Evolutionary conservation across 768 basidiomycete species (phyloP).

Genomic region (Erythrobasidium yunnanense): DNA sequence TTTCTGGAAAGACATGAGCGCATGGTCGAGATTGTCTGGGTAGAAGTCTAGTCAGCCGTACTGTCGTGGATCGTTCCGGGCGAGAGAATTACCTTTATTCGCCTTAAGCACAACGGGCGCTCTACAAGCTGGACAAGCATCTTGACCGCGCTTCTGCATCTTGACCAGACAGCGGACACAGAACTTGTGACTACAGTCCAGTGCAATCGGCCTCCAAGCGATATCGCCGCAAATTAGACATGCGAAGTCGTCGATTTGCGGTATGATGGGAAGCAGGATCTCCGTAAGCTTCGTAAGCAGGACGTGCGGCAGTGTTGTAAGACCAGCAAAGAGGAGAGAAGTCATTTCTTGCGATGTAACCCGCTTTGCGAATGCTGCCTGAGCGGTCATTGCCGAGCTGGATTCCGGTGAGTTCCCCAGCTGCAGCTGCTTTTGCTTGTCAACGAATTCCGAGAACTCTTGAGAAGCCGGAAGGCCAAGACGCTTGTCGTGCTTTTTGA

Average conservation of each 20-base stretch:
- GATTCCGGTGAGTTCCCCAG: background rate
- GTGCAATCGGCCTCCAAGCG: slow-evolving; percentile 82
- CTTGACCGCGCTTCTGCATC: slow-evolving; percentile 71
- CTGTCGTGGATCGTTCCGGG: background rate
- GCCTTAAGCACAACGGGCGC: slow-evolving; percentile 63
- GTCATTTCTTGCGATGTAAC: slow-evolving; percentile 40
- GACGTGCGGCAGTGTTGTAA: slow-evolving; percentile 50
- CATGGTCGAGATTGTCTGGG: slow-evolving; percentile 67
- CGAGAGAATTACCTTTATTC: slow-evolving; percentile 52
- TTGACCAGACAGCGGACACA: slow-evolving; percentile 56
- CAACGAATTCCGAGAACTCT: slow-evolving; percentile 46
- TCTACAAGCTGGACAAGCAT: slow-evolving; percentile 74
- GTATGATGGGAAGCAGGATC: slow-evolving; percentile 67
- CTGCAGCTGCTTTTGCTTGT: background rate
- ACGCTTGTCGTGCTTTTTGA: slow-evolving; percentile 72
- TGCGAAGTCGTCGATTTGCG: slow-evolving; percentile 68
- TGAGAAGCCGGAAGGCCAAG: slow-evolving; percentile 58
- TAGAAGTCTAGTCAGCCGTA: background rate
- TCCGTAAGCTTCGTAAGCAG: slow-evolving; percentile 74
- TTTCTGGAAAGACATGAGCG: slow-evolving; percentile 70
- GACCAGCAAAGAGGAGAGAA: slow-evolving; percentile 35
- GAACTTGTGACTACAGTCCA: slow-evolving; percentile 57
- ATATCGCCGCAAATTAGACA: slow-evolving; percentile 81
- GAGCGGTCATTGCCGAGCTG: background rate
- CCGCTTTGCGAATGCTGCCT: slow-evolving; percentile 27